These are phyloP conservation scores for Elsinoe australis DNA, from an alignment of 2,329 filamentous ascomycete species.

Conservation along the genomic window DNA sequence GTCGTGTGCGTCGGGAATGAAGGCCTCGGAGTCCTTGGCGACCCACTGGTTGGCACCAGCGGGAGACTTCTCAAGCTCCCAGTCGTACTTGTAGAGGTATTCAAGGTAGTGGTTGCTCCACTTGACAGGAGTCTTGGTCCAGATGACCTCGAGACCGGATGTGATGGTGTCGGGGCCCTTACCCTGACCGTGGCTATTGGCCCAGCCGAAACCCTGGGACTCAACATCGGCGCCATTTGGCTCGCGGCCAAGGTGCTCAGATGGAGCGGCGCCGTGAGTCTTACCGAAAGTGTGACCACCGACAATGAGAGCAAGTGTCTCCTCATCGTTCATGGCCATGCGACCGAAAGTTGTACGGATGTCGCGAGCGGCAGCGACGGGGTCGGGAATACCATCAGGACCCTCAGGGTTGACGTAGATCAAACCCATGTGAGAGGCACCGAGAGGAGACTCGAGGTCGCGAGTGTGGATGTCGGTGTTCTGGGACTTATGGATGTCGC, in stretches of 20 bases:
- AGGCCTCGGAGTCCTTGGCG: slow-evolving; percentile 57
- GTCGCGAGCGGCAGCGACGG: slow-evolving; percentile 59
- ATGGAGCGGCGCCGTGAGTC: slow-evolving; percentile 64
- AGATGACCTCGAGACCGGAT: slow-evolving; percentile 68
- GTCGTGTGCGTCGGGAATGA: slow-evolving; percentile 67
- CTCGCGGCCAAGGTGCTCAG: slow-evolving; percentile 58
- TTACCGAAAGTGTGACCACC: slow-evolving; percentile 75
- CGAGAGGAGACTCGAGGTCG: slow-evolving; percentile 61
- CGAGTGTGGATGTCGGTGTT: slow-evolving; percentile 46
- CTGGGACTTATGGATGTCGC: slow-evolving; percentile 37
- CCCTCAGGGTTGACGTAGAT: slow-evolving; percentile 80
- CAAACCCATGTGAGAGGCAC: slow-evolving; percentile 63
- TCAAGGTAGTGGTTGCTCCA: slow-evolving; percentile 70
- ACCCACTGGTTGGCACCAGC: slow-evolving; percentile 71
- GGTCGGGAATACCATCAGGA: slow-evolving; percentile 64
- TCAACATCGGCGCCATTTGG: slow-evolving; percentile 58
- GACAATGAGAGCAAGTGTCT: slow-evolving; percentile 71
- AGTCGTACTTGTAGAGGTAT: slow-evolving; percentile 71
- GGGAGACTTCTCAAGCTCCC: slow-evolving; percentile 67
- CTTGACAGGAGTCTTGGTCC: slow-evolving; percentile 67
- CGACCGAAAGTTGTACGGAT: slow-evolving; percentile 67
- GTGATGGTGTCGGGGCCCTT: slow-evolving; percentile 68
- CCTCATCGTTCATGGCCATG: slow-evolving; percentile 79
- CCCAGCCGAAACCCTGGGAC: slow-evolving; percentile 65
- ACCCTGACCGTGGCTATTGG: slow-evolving; percentile 55